These are phyloP conservation scores for Colletotrichum brevisporum DNA, from an alignment of 2,329 filamentous ascomycete species.

Conservation along the genomic window DNA sequence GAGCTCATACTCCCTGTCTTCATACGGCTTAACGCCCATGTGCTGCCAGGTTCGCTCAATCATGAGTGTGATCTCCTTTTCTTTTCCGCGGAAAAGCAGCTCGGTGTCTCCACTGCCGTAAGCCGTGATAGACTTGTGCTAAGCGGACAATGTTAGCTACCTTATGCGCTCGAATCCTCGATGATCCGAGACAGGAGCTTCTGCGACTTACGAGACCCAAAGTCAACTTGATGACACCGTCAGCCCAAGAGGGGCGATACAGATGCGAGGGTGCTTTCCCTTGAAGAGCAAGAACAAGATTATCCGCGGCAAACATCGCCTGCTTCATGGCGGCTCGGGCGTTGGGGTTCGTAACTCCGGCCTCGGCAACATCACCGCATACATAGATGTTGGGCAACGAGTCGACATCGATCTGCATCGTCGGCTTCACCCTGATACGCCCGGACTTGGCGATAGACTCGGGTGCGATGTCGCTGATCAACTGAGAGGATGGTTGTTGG, in stretches of 20 bases:
- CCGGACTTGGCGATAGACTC: constrained; percentile 60
- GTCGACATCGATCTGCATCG: constrained; percentile 68
- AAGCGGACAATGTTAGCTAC: constrained; percentile 17
- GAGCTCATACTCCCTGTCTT: constrained; percentile 48
- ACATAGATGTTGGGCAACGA: constrained; percentile 68
- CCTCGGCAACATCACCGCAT: constrained; percentile 74
- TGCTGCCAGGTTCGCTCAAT: constrained; percentile 57
- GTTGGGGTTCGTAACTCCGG: constrained; percentile 64
- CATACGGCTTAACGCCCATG: constrained; percentile 61
- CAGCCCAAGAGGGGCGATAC: constrained; percentile 61
- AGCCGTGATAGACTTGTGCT: constrained; percentile 62
- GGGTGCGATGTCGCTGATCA: constrained; percentile 61
- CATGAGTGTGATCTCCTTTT: constrained; percentile 61
- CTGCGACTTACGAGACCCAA: constrained; percentile 61
- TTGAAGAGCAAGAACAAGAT: constrained; percentile 64
- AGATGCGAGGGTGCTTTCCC: constrained; percentile 54
- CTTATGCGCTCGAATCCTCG: not conserved
- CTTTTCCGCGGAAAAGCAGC: constrained; percentile 56
- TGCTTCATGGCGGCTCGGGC: constrained; percentile 69
- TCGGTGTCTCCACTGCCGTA: constrained; percentile 60
- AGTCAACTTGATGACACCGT: constrained; percentile 67
- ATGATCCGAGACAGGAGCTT: not conserved
- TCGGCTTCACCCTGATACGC: constrained; percentile 67
- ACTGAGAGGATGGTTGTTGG: constrained; percentile 67
- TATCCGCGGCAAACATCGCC: constrained; percentile 65